Percentiles rank a stretch among this genome's conserved stretches.
These are phyloP conservation scores for Microbotryum saponariae DNA, from an alignment of 1,284 basidiomycete species.

Conservation along the genomic window DNA sequence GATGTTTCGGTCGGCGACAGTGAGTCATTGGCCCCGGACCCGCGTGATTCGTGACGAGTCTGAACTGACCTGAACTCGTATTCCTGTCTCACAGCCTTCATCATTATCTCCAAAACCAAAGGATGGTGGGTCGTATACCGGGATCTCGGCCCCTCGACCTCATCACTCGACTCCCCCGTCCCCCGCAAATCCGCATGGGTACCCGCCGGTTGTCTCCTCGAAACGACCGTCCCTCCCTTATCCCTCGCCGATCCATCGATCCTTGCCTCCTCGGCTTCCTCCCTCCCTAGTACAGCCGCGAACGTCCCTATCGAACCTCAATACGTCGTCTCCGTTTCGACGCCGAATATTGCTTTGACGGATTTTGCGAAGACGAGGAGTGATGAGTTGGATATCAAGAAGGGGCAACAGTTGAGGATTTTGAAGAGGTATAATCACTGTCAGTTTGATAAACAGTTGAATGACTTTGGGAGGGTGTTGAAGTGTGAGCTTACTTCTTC, in stretches of 20 bases:
- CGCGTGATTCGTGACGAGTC: background rate
- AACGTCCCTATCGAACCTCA: slow-evolving; percentile 65
- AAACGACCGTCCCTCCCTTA: slow-evolving; percentile 51
- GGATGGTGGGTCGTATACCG: slow-evolving; percentile 99
- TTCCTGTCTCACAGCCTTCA: slow-evolving; percentile 73
- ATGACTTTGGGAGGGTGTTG: too few species aligned
- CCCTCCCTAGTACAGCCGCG: slow-evolving; percentile 32
- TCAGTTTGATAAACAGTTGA: slow-evolving; percentile 62
- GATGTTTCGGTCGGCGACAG: slow-evolving; percentile 71
- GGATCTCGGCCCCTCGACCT: slow-evolving; percentile 64
- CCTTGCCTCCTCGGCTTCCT: slow-evolving; percentile 51
- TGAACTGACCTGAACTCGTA: background rate
- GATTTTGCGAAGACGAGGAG: slow-evolving; percentile 85
- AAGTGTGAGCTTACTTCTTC: slow-evolving; percentile 11
- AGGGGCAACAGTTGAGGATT: slow-evolving; percentile 78
- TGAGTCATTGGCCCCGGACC: slow-evolving; percentile 1
- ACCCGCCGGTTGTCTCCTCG: slow-evolving; percentile 73
- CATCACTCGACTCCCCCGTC: slow-evolving; percentile 78
- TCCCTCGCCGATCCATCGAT: slow-evolving; percentile 61
- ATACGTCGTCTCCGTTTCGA: slow-evolving; percentile 85
- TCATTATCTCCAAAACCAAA: slow-evolving; percentile 84
- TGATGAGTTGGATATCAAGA: slow-evolving; percentile 75
- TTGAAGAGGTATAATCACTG: slow-evolving; percentile 98
- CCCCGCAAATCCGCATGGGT: slow-evolving; percentile 53
- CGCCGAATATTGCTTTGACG: slow-evolving; percentile 89